These are phyloP conservation scores for Kluyveromyces nonfermentans DNA, from an alignment of 805 yeast species.

Conservation along the genomic window DNA sequence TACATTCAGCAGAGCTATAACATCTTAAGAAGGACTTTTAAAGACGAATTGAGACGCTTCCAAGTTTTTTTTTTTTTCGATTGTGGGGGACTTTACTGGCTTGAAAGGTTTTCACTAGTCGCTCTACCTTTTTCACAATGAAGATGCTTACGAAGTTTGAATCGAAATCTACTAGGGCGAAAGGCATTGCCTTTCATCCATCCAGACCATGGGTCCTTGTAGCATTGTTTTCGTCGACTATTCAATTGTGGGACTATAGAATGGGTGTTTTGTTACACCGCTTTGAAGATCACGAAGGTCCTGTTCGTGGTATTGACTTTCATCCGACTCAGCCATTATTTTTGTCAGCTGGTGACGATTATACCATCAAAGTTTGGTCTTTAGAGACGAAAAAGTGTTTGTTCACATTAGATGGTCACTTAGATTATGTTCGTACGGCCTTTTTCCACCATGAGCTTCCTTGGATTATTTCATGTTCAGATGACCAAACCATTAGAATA, in stretches of 20 bases:
- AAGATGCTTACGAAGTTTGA: conserved; percentile 88
- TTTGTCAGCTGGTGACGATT: conserved; percentile 96
- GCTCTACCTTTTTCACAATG: conserved; percentile 39
- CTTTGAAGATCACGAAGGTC: conserved; percentile 97
- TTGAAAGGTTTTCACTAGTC: background rate
- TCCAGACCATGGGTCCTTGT: conserved; percentile 90
- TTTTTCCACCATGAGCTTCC: conserved; percentile 94
- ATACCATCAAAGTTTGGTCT: conserved; percentile 93
- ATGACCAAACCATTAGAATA: conserved; percentile 95
- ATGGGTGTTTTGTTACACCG: conserved; percentile 97
- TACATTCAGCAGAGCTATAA: background rate
- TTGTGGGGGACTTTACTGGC: background rate
- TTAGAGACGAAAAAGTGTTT: conserved; percentile 82
- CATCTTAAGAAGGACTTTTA: background rate
- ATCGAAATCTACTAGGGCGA: conserved; percentile 95
- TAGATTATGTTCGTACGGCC: conserved; percentile 91
- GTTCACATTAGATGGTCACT: conserved; percentile 85
- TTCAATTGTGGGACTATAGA: conserved; percentile 98
- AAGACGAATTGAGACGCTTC: background rate
- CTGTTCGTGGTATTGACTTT: conserved; percentile 90
- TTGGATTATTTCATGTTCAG: conserved; percentile 93
- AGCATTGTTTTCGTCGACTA: conserved; percentile 93
- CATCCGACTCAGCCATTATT: conserved; percentile 98
- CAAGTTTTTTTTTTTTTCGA: background rate
- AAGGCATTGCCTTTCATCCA: conserved; percentile 96